Percentiles rank a stretch among this genome's conserved stretches.
phyloP scores from a whole-genome alignment of 2,329 filamentous ascomycete species.

The Kalmusia sp. region DNA sequence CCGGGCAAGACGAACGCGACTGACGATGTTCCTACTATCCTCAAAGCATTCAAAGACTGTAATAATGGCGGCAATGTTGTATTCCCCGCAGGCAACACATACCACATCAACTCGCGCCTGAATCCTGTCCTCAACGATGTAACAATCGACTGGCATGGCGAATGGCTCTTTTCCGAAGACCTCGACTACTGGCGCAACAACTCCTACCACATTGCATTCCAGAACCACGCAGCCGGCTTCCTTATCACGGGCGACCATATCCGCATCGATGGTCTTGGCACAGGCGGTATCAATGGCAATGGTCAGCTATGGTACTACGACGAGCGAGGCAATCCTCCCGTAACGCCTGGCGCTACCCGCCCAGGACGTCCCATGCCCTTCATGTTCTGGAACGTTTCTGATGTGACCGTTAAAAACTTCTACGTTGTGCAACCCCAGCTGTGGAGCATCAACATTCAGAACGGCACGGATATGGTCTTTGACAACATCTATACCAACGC shows the following conservation, averaged over 20 bases:
- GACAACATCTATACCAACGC: constrained; percentile 60
- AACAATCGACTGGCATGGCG: constrained; percentile 60
- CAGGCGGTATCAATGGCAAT: constrained; percentile 56
- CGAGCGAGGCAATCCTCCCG: constrained; percentile 46
- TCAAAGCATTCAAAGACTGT: constrained; percentile 50
- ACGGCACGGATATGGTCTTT: constrained; percentile 61
- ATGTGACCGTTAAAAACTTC: constrained; percentile 62
- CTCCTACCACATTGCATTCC: constrained; percentile 60
- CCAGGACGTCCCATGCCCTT: constrained; percentile 65
- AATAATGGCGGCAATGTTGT: constrained; percentile 54
- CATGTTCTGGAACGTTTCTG: constrained; percentile 64
- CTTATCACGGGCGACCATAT: constrained; percentile 59
- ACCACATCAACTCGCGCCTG: constrained; percentile 59
- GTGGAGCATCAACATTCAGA: constrained; percentile 65
- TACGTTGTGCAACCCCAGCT: constrained; percentile 59
- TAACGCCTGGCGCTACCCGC: constrained; percentile 41
- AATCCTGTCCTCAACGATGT: constrained; percentile 60
- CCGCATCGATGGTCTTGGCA: constrained; percentile 59
- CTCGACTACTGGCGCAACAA: constrained; percentile 63
- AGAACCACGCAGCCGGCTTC: constrained; percentile 64
- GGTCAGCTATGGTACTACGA: constrained; percentile 62
- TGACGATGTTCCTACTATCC: constrained; percentile 52
- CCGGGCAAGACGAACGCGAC: constrained; percentile 43
- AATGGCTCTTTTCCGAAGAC: constrained; percentile 61
- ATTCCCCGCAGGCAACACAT: constrained; percentile 59